These are phyloP conservation scores for Theileria parva DNA, from an alignment of 169 alveolate genomes.

Conservation along the genomic window DNA sequence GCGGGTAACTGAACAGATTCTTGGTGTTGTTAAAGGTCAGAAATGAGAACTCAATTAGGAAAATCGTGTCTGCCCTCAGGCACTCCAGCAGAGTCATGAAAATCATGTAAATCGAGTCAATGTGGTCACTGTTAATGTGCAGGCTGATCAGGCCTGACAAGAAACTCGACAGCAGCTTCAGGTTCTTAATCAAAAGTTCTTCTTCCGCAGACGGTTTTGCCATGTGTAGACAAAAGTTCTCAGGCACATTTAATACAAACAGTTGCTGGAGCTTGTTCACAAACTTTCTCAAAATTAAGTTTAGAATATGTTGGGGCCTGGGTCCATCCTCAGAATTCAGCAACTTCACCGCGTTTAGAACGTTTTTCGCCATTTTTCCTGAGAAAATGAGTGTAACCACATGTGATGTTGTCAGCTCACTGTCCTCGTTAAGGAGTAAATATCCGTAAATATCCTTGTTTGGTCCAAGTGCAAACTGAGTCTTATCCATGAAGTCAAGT, in stretches of 20 bases:
- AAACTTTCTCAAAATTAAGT: constrained; percentile 38
- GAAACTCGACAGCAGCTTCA: constrained; percentile 40
- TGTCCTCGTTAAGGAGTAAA: constrained; percentile 50
- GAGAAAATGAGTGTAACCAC: constrained; percentile 39
- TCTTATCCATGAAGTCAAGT: constrained; percentile 29
- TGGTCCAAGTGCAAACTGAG: constrained; percentile 7
- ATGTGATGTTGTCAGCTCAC: constrained; percentile 53
- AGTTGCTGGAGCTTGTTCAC: constrained; percentile 48
- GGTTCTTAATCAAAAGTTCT: constrained; percentile 29
- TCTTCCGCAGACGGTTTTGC: constrained; percentile 12
- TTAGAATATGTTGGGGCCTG: constrained; percentile 49
- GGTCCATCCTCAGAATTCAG: constrained; percentile 46
- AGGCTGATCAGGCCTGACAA: constrained; percentile 27
- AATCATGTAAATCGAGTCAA: constrained; percentile 60
- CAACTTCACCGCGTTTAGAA: constrained; percentile 28
- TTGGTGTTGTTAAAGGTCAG: constrained; percentile 49
- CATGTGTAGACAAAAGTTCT: constrained; percentile 47
- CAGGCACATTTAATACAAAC: constrained; percentile 29
- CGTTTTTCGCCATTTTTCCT: constrained; percentile 32
- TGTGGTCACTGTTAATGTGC: constrained; percentile 44
- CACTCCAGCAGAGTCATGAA: constrained; percentile 51
- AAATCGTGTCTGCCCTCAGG: constrained; percentile 24
- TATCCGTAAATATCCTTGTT: constrained; percentile 46
- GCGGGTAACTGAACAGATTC: constrained; percentile 56
- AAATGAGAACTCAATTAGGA: constrained; percentile 56